Evolutionary conservation across 2,329 filamentous ascomycete genomes (phyloP), one percentile per base, ranked within the genome.

Genomic region (Sarocladium oryzae): DNA sequence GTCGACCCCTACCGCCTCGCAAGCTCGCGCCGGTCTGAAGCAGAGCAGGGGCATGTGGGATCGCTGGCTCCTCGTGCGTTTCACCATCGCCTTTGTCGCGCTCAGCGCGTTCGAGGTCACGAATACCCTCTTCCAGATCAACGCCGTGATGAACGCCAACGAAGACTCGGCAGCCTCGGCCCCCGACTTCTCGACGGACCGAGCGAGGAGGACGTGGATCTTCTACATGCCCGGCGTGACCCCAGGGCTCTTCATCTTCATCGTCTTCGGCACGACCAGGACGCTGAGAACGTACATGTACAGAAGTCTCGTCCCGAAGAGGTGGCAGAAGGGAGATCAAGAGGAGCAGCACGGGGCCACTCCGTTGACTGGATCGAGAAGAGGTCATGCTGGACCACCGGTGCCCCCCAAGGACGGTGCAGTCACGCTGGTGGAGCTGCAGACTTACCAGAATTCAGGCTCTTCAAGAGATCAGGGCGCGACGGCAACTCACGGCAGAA

Each of bases 51-150:
- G 15, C 37, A 40, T 40, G 37, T 40, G 37, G 37, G 37, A 40
- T 21, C 37, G 37, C 37, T 40, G 37, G 37, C 37, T 40, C 37
- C 37, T 40, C 23, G 37, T 40, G 16, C 37, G 37, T 21, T 40
- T 40, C 37, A 40, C 37, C 37, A 40, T 40, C 16, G 37, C 37
- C 37, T 40, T 40, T n/a, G 4, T 40, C 8, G 20, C 5, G 16
- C 37, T 40, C 37, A 40, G 37, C 23, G 18, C 23, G 16, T 40
- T 40, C 37, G 37, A 40, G 20, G 37, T 40, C 4, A 40, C 37
- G 8, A 40, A 40, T 20, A 40, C 37, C 16, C 37, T 40, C 20
- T 40, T 40, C 37, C 37, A 40, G 20, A 23, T 40, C 37, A 40
- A 4, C 16, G 13, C 37, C 16, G 37, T 40, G 9, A 40, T 15